Evolutionary conservation across 441 rosid species (phyloP).

Genomic region (Flueggea neowawraea): DNA sequence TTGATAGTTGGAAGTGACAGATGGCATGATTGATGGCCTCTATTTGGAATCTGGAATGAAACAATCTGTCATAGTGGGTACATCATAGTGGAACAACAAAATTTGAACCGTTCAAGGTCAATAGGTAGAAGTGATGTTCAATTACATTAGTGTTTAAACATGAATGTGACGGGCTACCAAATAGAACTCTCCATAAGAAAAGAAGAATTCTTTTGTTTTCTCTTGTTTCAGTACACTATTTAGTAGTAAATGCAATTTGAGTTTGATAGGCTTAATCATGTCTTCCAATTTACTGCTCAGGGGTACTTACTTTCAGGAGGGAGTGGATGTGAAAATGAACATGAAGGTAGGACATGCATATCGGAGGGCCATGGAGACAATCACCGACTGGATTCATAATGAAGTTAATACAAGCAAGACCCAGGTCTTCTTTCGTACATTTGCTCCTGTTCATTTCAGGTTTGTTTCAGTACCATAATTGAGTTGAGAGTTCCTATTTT

Average conservation of each 20-base stretch:
- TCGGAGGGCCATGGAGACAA: slow-evolving; percentile 58
- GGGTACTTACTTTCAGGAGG: slow-evolving; percentile 88
- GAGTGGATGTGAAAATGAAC: slow-evolving; percentile 44
- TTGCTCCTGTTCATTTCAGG: slow-evolving; percentile 98
- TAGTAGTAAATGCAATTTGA: too few species aligned
- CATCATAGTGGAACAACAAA: too few species aligned
- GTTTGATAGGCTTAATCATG: background rate
- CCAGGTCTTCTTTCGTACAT: slow-evolving; percentile 85
- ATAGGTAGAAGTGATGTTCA: too few species aligned
- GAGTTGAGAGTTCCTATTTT: background rate
- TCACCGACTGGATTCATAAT: slow-evolving; percentile 57
- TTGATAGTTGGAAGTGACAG: too few species aligned
- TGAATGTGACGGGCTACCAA: too few species aligned
- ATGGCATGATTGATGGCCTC: too few species aligned
- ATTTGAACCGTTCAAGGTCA: too few species aligned
- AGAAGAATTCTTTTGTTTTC: background rate
- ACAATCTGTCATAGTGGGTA: too few species aligned
- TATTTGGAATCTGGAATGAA: too few species aligned
- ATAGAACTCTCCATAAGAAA: too few species aligned
- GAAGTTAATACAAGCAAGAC: slow-evolving; percentile 67
- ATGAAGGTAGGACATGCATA: slow-evolving; percentile 73
- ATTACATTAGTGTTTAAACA: too few species aligned
- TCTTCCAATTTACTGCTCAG: slow-evolving; percentile 29
- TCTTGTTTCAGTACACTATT: background rate
- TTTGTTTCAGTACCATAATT: slow-evolving; percentile 16